Conservation (phyloP, 495 filamentous ascomycete species). For the Penicillium robsamsonii region DNA sequence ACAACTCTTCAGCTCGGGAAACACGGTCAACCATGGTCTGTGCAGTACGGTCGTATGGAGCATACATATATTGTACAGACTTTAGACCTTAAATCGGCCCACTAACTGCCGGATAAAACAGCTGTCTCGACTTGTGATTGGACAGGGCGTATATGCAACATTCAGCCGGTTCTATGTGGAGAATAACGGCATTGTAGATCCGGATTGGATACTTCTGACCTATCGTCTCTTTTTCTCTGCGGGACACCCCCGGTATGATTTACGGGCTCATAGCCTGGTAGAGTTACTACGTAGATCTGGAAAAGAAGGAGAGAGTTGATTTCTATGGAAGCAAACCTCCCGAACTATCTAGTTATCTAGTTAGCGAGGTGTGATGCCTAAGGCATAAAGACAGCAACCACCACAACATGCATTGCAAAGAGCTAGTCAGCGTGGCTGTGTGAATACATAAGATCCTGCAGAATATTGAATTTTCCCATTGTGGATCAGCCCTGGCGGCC, state of each 20-base stretch:
- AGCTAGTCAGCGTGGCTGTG: neutral
- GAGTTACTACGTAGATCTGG: too few relatives aligned
- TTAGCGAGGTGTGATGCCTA: too few relatives aligned
- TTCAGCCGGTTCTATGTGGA: neutral
- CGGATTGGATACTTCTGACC: neutral
- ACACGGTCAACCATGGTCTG: neutral
- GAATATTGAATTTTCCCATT: neutral
- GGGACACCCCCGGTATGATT: neutral
- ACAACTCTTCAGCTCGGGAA: slow-evolving; percentile 5
- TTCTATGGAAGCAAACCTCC: too few relatives aligned
- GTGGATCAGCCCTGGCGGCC: slow-evolving; percentile 1
- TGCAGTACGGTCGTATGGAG: neutral
- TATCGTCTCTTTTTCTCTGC: neutral
- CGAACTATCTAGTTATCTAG: too few relatives aligned
- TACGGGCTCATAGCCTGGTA: too few relatives aligned
- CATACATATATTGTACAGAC: neutral
- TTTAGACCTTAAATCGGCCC: slow-evolving; percentile 7
- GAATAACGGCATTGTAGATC: slow-evolving; percentile 3
- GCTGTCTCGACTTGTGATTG: neutral
- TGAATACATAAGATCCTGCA: neutral
- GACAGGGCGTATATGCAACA: neutral
- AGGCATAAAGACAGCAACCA: too few relatives aligned
- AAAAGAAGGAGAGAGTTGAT: too few relatives aligned
- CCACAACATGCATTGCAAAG: neutral
- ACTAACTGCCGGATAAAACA: neutral